A percentile compares a stretch with the other conserved stretches of the same genome.
phyloP scores from a whole-genome alignment of 768 basidiomycete genomes.

The Mycena belliarum region DNA sequence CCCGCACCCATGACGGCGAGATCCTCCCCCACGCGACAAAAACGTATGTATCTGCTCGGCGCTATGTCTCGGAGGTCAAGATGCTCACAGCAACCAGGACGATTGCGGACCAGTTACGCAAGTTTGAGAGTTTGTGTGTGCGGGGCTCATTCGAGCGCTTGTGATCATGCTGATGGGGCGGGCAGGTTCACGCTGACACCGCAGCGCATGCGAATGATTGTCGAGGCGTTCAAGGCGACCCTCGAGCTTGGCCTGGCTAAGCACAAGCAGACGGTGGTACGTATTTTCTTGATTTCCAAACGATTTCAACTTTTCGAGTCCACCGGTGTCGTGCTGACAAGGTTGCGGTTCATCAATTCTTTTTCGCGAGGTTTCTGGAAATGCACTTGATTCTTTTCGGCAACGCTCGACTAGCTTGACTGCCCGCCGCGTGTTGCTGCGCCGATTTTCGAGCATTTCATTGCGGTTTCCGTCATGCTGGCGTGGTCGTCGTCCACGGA shows the following conservation, averaged over 20 bases:
- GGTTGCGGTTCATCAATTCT: too few relatives aligned
- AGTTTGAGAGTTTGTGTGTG: conserved; percentile 83
- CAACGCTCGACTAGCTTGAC: too few relatives aligned
- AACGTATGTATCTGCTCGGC: conserved; percentile 60
- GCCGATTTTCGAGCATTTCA: neutral
- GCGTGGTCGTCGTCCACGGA: too few relatives aligned
- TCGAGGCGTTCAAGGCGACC: conserved; percentile 92
- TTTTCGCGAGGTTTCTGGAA: too few relatives aligned
- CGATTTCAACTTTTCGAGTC: too few relatives aligned
- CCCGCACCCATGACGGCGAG: conserved; percentile 84
- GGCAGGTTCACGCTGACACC: conserved; percentile 82
- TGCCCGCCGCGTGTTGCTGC: too few relatives aligned
- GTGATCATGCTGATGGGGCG: conserved; percentile 4
- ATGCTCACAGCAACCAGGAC: conserved; percentile 52
- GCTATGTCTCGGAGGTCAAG: neutral
- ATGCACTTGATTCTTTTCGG: too few relatives aligned
- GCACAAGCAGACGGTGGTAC: conserved; percentile 82
- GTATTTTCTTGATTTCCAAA: conserved; percentile 44
- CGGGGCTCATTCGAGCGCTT: neutral
- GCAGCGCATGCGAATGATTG: conserved; percentile 94
- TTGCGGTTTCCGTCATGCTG: too few relatives aligned
- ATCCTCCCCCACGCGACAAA: conserved; percentile 93
- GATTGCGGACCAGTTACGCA: conserved; percentile 91
- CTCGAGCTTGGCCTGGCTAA: conserved; percentile 86
- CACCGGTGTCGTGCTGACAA: too few relatives aligned